These are phyloP conservation scores for Wickerhamiella vanderwaltii DNA, from an alignment of 805 yeast genomes.

Conservation along the genomic window DNA sequence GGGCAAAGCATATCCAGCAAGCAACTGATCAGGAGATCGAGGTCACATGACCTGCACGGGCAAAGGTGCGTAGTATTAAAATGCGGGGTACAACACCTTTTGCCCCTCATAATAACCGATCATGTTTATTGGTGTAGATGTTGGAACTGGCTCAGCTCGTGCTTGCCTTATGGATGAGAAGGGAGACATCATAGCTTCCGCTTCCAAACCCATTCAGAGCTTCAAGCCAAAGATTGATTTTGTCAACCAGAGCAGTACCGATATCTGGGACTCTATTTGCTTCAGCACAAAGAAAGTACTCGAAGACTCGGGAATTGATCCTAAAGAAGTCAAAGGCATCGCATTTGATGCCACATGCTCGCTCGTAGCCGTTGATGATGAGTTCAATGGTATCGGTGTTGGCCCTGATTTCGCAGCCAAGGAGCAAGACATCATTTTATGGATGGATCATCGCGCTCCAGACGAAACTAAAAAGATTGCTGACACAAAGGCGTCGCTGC, in stretches of 20 bases:
- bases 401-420: constrained; percentile 76
- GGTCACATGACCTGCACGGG: constrained; percentile 1
- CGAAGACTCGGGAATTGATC: constrained; percentile 61
- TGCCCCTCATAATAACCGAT: background rate
- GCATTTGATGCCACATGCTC: constrained; percentile 99
- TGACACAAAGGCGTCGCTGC: constrained; percentile 61
- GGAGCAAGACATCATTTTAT: constrained; percentile 72
- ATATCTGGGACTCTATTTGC: constrained; percentile 80
- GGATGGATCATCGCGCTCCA: constrained; percentile 98
- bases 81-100: background rate
- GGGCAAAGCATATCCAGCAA: background rate
- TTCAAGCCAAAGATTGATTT: constrained; percentile 35
- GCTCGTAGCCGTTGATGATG: constrained; percentile 63
- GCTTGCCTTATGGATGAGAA: constrained; percentile 79
- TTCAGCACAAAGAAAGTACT: constrained; percentile 67
- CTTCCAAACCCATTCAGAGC: constrained; percentile 67
- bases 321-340: constrained; percentile 60
- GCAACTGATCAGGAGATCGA: too few relatives aligned
- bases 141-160: constrained; percentile 96
- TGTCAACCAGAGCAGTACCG: constrained; percentile 72
- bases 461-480: constrained; percentile 71
- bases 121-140: constrained; percentile 70
- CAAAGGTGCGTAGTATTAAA: background rate
- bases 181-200: constrained; percentile 62
- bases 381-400: constrained; percentile 66